These are phyloP conservation scores for Sinapis alba DNA, from an alignment of 441 rosid species.

Conservation along the genomic window DNA sequence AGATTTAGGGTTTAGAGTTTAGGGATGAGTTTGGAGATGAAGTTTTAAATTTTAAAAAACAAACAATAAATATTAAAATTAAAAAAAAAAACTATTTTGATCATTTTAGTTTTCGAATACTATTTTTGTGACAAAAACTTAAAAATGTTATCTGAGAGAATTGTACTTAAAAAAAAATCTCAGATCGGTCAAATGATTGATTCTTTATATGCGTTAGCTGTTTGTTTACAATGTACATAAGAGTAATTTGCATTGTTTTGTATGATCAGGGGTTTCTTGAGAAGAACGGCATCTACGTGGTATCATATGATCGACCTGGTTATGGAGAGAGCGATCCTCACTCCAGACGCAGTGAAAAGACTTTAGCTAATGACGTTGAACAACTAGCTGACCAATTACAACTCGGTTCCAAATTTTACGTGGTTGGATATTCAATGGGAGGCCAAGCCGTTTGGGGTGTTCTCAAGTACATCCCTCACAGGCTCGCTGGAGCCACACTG, in stretches of 20 bases:
- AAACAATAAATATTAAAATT: no score
- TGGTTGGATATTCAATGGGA: conserved; percentile 64
- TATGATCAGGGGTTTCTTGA: conserved; percentile 49
- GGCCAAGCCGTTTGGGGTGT: conserved; percentile 57
- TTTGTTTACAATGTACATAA: background rate
- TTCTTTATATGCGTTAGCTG: background rate
- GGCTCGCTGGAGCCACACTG: conserved; percentile 60
- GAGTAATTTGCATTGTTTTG: background rate
- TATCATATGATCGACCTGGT: conserved; percentile 67
- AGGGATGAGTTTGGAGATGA: no score
- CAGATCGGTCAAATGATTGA: background rate
- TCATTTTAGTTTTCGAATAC: no score
- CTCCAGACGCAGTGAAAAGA: conserved; percentile 44
- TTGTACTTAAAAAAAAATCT: no score
- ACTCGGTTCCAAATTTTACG: conserved; percentile 61
- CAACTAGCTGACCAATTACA: conserved; percentile 70
- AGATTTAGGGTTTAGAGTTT: no score
- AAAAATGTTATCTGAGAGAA: no score
- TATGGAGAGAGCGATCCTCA: conserved; percentile 78
- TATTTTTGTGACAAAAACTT: no score
- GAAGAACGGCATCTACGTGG: conserved; percentile 52
- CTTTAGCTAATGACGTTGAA: conserved; percentile 58
- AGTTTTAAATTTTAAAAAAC: no score
- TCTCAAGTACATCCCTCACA: conserved; percentile 69
- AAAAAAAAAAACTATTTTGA: no score